Evolutionary conservation across 2,329 filamentous ascomycete species (phyloP).

Genomic region (Metarhizium rileyi): DNA sequence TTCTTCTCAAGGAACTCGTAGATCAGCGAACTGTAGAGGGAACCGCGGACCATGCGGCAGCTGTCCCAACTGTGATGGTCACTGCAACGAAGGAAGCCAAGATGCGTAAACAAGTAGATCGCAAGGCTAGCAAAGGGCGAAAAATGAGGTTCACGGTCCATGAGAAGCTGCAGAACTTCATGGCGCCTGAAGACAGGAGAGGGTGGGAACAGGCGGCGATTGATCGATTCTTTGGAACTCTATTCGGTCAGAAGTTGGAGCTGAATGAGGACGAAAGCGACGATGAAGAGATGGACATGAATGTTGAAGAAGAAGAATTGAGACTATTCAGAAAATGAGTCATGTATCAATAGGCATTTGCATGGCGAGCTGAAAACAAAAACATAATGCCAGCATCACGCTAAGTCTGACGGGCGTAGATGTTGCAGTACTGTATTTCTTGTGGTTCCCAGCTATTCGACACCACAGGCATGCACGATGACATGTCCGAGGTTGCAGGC

Average conservation of each 20-base stretch:
- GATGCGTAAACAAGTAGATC: slow-evolving; percentile 75
- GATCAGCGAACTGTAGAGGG: slow-evolving; percentile 73
- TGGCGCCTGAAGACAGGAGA: slow-evolving; percentile 79
- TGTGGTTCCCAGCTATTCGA: too few species aligned
- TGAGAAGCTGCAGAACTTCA: slow-evolving; percentile 96
- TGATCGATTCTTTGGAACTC: slow-evolving; percentile 64
- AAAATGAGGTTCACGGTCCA: slow-evolving; percentile 93
- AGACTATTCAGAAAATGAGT: slow-evolving; percentile 37
- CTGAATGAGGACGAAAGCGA: slow-evolving; percentile 49
- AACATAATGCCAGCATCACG: too few species aligned
- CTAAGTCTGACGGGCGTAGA: too few species aligned
- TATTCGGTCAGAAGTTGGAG: slow-evolving; percentile 62
- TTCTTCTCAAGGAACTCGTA: slow-evolving; percentile 85
- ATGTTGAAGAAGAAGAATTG: slow-evolving; percentile 43
- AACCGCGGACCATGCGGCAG: slow-evolving; percentile 34
- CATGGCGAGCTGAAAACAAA: slow-evolving; percentile 11
- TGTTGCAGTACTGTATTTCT: too few species aligned
- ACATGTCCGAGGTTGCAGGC: too few species aligned
- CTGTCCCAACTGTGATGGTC: slow-evolving; percentile 48
- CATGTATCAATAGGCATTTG: not conserved
- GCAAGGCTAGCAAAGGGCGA: slow-evolving; percentile 87
- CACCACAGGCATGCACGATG: too few species aligned
- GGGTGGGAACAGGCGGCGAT: slow-evolving; percentile 73
- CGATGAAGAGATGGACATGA: slow-evolving; percentile 41
- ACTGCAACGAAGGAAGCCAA: slow-evolving; percentile 67